Evolutionary conservation across 106 monocot genomes (phyloP).

Genomic region (Agapanthus africanus): DNA sequence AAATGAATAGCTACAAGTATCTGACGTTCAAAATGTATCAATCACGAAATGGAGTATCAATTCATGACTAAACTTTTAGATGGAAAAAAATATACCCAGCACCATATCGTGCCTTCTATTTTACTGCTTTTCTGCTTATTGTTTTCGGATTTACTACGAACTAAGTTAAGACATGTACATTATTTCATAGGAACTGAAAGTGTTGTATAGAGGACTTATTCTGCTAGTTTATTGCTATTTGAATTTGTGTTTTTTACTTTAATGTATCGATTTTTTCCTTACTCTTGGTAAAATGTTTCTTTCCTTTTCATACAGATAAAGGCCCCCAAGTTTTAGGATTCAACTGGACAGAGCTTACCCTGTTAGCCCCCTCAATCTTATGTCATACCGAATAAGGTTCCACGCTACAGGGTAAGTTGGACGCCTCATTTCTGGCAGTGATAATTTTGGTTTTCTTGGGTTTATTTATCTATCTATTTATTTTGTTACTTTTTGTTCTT

Average conservation of each 20-base stretch:
- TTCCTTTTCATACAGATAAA: constrained; percentile 6
- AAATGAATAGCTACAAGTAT: too few relatives aligned
- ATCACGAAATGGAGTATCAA: too few relatives aligned
- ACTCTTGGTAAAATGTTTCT: not conserved
- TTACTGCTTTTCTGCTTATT: not conserved
- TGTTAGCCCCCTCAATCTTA: not conserved
- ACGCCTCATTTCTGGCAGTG: not conserved
- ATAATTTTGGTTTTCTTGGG: not conserved
- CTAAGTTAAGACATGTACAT: not conserved
- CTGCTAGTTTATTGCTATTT: not conserved
- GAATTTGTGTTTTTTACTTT: not conserved
- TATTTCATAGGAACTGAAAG: not conserved
- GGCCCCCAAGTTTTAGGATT: not conserved
- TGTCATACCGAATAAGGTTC: not conserved
- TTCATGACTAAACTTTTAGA: too few relatives aligned
- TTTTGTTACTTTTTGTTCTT: not conserved
- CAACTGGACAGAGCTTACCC: not conserved
- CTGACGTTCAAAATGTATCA: too few relatives aligned
- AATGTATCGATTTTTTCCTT: too few relatives aligned
- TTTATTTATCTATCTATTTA: not conserved
- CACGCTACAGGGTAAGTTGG: not conserved
- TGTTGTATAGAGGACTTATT: not conserved
- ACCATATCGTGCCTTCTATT: too few relatives aligned
- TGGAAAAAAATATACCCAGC: too few relatives aligned
- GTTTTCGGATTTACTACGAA: not conserved